These are phyloP conservation scores for Chlorella sp. DNA, from an alignment of 139 green algal species.

Conservation along the genomic window DNA sequence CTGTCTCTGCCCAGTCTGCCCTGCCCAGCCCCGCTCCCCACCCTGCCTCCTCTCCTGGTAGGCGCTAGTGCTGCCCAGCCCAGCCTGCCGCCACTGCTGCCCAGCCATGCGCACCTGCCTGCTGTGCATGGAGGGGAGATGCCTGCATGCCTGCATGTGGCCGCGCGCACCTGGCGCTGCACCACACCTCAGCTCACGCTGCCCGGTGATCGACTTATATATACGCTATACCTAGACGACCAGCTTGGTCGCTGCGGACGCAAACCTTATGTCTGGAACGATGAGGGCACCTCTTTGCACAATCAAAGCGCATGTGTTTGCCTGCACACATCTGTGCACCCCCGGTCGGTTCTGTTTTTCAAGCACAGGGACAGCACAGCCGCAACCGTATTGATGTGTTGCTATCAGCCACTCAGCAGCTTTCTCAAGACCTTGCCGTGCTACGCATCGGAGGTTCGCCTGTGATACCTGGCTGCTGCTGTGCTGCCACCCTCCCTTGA, in stretches of 20 bases:
- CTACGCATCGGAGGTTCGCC: too few relatives aligned
- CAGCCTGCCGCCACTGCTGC: neutral
- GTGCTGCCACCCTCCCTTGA: too few relatives aligned
- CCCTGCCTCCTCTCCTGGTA: neutral
- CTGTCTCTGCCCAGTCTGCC: neutral
- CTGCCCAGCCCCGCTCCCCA: neutral
- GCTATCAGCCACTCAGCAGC: too few relatives aligned
- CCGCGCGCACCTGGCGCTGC: neutral
- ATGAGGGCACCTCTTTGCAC: constrained; percentile 1
- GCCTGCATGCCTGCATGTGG: neutral
- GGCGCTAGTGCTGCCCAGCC: neutral
- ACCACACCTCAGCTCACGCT: neutral
- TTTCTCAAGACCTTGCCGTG: too few relatives aligned
- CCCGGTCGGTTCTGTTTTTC: too few relatives aligned
- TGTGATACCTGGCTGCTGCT: too few relatives aligned
- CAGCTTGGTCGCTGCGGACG: constrained; percentile 17
- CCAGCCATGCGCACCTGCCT: too few relatives aligned
- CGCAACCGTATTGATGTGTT: too few relatives aligned
- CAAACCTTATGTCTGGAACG: constrained; percentile 24
- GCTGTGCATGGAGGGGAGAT: too few relatives aligned
- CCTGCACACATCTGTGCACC: too few relatives aligned
- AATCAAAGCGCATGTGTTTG: neutral
- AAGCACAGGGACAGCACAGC: too few relatives aligned
- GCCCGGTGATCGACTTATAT: constrained; percentile 20
- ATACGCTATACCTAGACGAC: constrained; percentile 32